Base-by-base conservation (phyloP, 2,329 filamentous ascomycete species). In the Venturia pyrina region DNA sequence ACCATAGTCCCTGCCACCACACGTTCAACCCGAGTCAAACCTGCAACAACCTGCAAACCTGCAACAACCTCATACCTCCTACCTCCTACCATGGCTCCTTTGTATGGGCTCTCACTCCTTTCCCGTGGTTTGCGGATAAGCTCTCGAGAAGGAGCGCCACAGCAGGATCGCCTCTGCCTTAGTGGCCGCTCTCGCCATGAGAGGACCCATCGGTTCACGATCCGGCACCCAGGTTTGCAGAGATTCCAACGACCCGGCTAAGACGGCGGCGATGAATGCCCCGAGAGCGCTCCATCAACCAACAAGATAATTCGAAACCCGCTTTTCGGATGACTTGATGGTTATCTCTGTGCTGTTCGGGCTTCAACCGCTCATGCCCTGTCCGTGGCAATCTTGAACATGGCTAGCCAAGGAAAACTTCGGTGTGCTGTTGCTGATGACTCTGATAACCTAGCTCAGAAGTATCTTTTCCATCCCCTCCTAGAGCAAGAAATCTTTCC, bases 141-240 rank as follows among this genome's bases (percentile, higher is more conserved):
- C 28, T 2, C 28, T 59, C 53, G 53, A 19, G 5, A 11, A 28
- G 17, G 11, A 5, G 3, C 3, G 7, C 15, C 17, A 37, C 17
- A 8, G 17, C 5, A 2, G 19, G 28, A 59, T 37, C 53, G 32
- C 32, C 28, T n/a, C 19, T n/a, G 53, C 48, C 17, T 37, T 59
- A 59, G 53, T n/a, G 53, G 53, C 53, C 53, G 53, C 32, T 59
- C 32, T n/a, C 53, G 53, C 53, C 53, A 59, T 34, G 24, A 32
- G 50, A 34, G 13, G 13, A 21, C 28, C 15, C 50, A 7, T 34
- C 53, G 53, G 53, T 17, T 59, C 28, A 21, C 5, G 53, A 59
- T n/a, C 53, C 53, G 53, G 37, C 19, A 24, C 32, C 13, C 28
- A 59, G 17, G 17, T 57, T 28, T 28, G 28, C 28, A 28, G 28